Evolutionary conservation across 2,329 filamentous ascomycete species (phyloP).

Genomic region (Colletotrichum tropicicola): DNA sequence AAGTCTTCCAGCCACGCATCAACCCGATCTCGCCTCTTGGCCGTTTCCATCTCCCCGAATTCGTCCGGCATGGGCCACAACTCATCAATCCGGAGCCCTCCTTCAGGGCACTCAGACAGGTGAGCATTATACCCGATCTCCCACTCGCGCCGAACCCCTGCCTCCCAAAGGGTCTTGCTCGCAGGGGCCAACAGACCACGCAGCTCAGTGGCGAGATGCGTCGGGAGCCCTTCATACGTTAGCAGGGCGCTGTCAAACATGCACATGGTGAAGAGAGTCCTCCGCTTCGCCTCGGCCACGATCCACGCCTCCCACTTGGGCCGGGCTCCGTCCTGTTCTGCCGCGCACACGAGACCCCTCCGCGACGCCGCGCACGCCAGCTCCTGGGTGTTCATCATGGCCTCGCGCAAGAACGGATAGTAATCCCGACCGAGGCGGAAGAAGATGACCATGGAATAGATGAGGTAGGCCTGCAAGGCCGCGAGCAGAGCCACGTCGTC

Average conservation of each 20-base stretch:
- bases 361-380: constrained; percentile 51
- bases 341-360: constrained; percentile 52
- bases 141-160: constrained; percentile 48
- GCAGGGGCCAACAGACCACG: constrained; percentile 51
- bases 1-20: constrained; percentile 59
- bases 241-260: constrained; percentile 60
- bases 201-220: constrained; percentile 59
- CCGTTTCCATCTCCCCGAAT: constrained; percentile 39
- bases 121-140: constrained; percentile 51
- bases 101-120: constrained; percentile 51
- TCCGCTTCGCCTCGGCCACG: constrained; percentile 59
- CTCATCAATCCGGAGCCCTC: constrained; percentile 55
- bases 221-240: constrained; percentile 50
- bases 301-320: constrained; percentile 65
- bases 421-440: constrained; percentile 43
- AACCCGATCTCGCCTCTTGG: constrained; percentile 45
- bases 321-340: constrained; percentile 47
- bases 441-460: constrained; percentile 60
- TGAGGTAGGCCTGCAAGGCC: constrained; percentile 61
- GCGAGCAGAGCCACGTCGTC: constrained; percentile 46
- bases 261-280: constrained; percentile 61
- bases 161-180: constrained; percentile 53
- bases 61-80: constrained; percentile 53
- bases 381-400: constrained; percentile 60
- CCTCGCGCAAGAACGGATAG: constrained; percentile 45